Percentiles rank a stretch among this genome's conserved stretches.
phyloP scores from a whole-genome alignment of 2,329 filamentous ascomycete genomes.

The Pseudogymnoascus sp. region DNA sequence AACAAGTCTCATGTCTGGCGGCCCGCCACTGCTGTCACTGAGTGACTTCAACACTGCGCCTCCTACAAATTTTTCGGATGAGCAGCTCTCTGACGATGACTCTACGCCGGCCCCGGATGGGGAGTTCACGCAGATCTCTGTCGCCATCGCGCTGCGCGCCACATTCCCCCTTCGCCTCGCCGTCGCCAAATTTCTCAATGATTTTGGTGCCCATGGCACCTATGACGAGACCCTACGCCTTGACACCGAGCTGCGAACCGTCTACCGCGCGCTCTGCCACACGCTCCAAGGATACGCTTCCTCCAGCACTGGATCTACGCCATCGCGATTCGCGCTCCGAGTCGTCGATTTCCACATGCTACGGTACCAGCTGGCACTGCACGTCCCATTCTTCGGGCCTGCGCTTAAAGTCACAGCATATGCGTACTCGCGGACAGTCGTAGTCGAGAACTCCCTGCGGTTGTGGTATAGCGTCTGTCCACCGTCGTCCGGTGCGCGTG shows the following conservation, averaged over 20 bases:
- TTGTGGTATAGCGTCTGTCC: slow-evolving; percentile 33
- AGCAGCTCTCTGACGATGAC: slow-evolving; percentile 33
- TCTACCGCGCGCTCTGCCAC: slow-evolving; percentile 36
- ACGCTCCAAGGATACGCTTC: slow-evolving; percentile 24
- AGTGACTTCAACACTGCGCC: slow-evolving; percentile 43
- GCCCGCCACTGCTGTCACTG: slow-evolving; percentile 37
- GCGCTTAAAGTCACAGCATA: slow-evolving; percentile 38
- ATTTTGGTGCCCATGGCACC: slow-evolving; percentile 30
- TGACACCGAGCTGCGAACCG: slow-evolving; percentile 35
- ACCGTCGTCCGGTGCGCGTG: slow-evolving; percentile 28
- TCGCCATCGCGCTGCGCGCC: slow-evolving; percentile 36
- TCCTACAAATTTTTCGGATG: slow-evolving; percentile 45
- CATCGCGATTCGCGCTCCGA: slow-evolving; percentile 36
- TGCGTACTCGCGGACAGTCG: slow-evolving; percentile 43
- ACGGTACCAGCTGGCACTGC: slow-evolving; percentile 48
- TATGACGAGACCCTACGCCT: slow-evolving; percentile 41
- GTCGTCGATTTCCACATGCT: slow-evolving; percentile 45
- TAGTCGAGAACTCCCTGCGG: slow-evolving; percentile 42
- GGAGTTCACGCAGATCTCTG: slow-evolving; percentile 35
- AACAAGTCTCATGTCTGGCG: slow-evolving; percentile 40
- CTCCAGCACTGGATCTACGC: slow-evolving; percentile 16
- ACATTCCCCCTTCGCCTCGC: slow-evolving; percentile 39
- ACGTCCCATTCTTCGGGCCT: slow-evolving; percentile 43
- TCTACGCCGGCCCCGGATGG: slow-evolving; percentile 29
- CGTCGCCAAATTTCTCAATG: slow-evolving; percentile 38